Evolutionary conservation across 2,329 filamentous ascomycete species (phyloP), one percentile per base, ranked within the genome.

Genomic region (Penicillium italicum): DNA sequence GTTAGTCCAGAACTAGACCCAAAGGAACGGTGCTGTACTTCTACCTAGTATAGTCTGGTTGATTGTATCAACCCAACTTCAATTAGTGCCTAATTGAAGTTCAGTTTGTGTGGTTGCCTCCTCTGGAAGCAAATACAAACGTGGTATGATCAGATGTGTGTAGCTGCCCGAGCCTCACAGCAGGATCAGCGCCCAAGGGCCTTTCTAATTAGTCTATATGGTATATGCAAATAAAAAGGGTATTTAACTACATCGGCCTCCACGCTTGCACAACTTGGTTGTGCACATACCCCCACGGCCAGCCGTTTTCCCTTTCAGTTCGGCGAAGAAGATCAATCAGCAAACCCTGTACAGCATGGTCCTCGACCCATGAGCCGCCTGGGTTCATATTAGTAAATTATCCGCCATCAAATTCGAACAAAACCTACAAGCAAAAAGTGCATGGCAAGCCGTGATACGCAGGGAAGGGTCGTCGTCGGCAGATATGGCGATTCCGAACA

Each of bases 401-500:
- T 26, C 26, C 18, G 33, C 5, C 11, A 1, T 12, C 11, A 16
- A 16, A 22, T 12, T 12, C 4, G 12, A 43, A 36, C 2, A 20
- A 22, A 18, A 57, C 67, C 46, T 60, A 71, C 70, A 72, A 30
- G 66, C 69, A 61, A 65, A 68, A 5, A 72, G 59, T 16, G 68
- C 68, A 47, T 72, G 67, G 42, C 69, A 69, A 28, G 70, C 69
- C 61, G 71, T 71, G 26, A 69, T 66, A 28, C 68, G 68, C 22
- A 69, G 53, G 1, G 69, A 64, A n/a, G 67, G 67, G 26, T 71
- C 69, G 37, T 72, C 67, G 24, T 72, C 70, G 3, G 63, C 64
- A 3, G 70, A 72, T 2, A 70, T 58, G 14, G 68, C 69, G 31
- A 72, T 71, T 31, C 70, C 70, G 30, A 71, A 72, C 11, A 72